Base-by-base conservation (phyloP, 2,329 filamentous ascomycete genomes). In the Fusarium sp. region DNA sequence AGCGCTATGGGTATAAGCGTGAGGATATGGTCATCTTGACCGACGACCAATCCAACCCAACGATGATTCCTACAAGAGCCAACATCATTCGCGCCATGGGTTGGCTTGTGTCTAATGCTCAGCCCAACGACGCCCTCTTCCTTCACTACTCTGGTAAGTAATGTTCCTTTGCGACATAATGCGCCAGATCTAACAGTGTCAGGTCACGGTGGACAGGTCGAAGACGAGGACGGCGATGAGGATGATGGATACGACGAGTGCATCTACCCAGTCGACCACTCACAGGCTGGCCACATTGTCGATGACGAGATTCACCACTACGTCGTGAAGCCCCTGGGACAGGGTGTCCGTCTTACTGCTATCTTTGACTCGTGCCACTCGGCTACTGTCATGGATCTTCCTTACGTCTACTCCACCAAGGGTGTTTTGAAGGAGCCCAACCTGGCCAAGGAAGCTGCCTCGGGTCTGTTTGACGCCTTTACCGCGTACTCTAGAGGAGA, bases 311-410 rank as follows among this genome's bases (percentile, higher is more conserved):
- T 94, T 84, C 93, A 96, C 81, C 86, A 88, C 76, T 91, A 92
- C 77, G 92, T 95, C 84, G 96, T 99, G 51, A 87, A 87, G 62
- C 88, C 94, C 5, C 87, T 99, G 16, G 89, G 91, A 76, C 89
- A 94, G 3, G 96, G 96, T 78, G 96, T 98, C 33, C 92, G 96
- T 85, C 84, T 94, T 65, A 95, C 93, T 1, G 92, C 92, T 78
- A 94, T 95, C 79, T 95, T 95, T 81, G 93, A 95, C 82, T 94
- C 92, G 7, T 95, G 93, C 82, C 93, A 95, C 83, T 94, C 92
- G 0, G 93, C 93, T 44, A 94, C 93, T 5, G 92, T 91, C 44
- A 87, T 95, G 82, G 93, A 95, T 78, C 86, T 95, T 65, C 93
- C 93, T 8, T 95, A 94, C 84, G 88, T 94, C 68, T 95, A 95